phyloP scores from a whole-genome alignment of 768 basidiomycete genomes.

The Lactarius hengduanensis region DNA sequence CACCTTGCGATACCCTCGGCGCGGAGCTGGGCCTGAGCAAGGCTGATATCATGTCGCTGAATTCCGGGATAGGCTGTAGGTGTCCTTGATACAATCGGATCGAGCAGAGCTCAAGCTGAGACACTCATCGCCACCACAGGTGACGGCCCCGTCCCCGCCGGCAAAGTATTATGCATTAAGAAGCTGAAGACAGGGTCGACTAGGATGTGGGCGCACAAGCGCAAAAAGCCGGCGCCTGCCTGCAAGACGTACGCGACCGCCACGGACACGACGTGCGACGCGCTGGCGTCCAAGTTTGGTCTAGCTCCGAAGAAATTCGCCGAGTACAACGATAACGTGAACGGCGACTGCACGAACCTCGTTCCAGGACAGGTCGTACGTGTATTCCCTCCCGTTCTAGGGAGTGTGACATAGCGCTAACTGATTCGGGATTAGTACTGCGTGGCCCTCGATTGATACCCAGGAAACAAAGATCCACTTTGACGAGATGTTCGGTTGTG shows the following conservation, averaged over 20 bases:
- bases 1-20: slow-evolving; percentile 5
- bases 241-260: slow-evolving; percentile 25
- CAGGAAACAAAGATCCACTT: neutral
- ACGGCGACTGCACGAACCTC: slow-evolving; percentile 14
- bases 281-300: neutral
- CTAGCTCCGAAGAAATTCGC: neutral
- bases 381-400: neutral
- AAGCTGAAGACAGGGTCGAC: too few relatives aligned
- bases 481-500: neutral
- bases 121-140: neutral
- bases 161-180: neutral
- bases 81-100: neutral
- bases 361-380: slow-evolving; percentile 7
- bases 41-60: neutral
- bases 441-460: slow-evolving; percentile 9
- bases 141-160: neutral
- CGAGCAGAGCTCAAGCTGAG: neutral
- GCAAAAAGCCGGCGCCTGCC: neutral
- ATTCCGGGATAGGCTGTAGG: slow-evolving; percentile 16
- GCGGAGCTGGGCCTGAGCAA: neutral
- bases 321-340: slow-evolving; percentile 19
- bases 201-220: too few relatives aligned
- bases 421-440: slow-evolving; percentile 14
- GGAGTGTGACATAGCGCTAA: neutral
- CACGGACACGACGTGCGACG: slow-evolving; percentile 5